These are phyloP conservation scores for Dioszegia hungarica DNA, from an alignment of 768 basidiomycete species.

Conservation along the genomic window DNA sequence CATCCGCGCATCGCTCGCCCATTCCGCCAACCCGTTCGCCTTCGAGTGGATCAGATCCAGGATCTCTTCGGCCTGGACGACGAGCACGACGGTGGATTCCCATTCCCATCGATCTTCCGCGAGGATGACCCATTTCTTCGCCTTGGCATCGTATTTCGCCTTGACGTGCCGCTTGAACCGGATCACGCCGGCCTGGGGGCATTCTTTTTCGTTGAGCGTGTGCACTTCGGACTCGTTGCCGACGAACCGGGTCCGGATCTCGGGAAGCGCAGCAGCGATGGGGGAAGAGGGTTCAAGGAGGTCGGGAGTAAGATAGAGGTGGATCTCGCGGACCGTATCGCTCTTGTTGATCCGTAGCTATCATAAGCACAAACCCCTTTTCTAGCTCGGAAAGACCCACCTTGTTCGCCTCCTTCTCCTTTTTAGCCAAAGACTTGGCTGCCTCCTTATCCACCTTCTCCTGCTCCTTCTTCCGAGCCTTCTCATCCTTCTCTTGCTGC, in stretches of 20 bases:
- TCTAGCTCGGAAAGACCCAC: constrained; percentile 13
- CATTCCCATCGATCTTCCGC: constrained; percentile 26
- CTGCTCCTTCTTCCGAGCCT: constrained; percentile 13
- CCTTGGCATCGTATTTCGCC: constrained; percentile 24
- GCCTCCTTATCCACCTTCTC: constrained; percentile 35
- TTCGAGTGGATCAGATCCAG: constrained; percentile 25
- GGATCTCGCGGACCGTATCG: constrained; percentile 42
- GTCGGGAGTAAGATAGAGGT: constrained; percentile 37
- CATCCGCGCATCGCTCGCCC: constrained; percentile 23
- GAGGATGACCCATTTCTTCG: constrained; percentile 34
- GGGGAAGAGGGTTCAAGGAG: constrained; percentile 23
- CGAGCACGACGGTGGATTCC: constrained; percentile 33
- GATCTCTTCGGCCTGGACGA: constrained; percentile 36
- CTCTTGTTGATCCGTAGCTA: constrained; percentile 37
- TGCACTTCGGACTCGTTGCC: constrained; percentile 24
- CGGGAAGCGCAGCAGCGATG: constrained; percentile 39
- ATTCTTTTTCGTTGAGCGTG: constrained; percentile 16
- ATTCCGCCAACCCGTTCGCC: constrained; percentile 12
- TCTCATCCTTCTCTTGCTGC: constrained; percentile 4
- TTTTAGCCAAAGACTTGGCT: constrained; percentile 31
- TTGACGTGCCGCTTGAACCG: constrained; percentile 40
- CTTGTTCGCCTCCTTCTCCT: constrained; percentile 37
- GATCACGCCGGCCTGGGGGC: constrained; percentile 23
- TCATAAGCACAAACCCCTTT: background rate
- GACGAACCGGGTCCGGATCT: constrained; percentile 24